Evolutionary conservation across 2,329 filamentous ascomycete genomes (phyloP), one percentile per base, ranked within the genome.

Genomic region (Grosmannia clavigera): DNA sequence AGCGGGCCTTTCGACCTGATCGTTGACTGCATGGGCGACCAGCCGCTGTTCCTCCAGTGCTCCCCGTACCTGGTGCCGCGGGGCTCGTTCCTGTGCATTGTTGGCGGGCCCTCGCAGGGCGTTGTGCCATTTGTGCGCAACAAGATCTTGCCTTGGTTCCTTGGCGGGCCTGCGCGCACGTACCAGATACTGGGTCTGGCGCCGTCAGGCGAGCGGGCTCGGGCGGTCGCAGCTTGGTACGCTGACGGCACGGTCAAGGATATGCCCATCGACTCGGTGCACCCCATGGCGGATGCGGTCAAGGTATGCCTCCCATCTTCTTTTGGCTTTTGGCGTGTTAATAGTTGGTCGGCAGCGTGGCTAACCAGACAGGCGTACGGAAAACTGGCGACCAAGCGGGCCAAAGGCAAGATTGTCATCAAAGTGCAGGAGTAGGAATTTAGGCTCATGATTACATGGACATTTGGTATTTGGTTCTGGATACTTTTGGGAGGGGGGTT

Each of bases 21-120:
- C 58, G 71, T 81, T 53, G 80, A 82, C 64, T 76, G 75, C 53
- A 71, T 77, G 5, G 79, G 80, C 14, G 72, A 72, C 27, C 76
- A 80, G 54, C 66, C 74, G 2, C 68, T 82, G 25, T 81, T 76
- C 65, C 60, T 65, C 10, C 61, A 74, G 25, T 74, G 70, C 9
- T 65, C 72, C 1, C 46, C 59, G 4, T 80, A 75, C 61, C 70
- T 80, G 40, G 68, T 70, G 48, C 66, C 69, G 0, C 62, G 66
- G 1, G 72, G 68, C 56, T 65, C 70, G 25, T 80, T 72, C 59
- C 57, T 73, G 58, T 68, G 64, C 58, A 70, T 72, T 40, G 70
- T 70, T 0, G 71, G 71, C 35, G 71, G 70, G 0, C 61, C 63
- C 22, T 64, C 66, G 1, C 67, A 69, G 50, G 70, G 70, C 9